Conservation (phyloP, 768 basidiomycete species). For the Leccinum variicolor region DNA sequence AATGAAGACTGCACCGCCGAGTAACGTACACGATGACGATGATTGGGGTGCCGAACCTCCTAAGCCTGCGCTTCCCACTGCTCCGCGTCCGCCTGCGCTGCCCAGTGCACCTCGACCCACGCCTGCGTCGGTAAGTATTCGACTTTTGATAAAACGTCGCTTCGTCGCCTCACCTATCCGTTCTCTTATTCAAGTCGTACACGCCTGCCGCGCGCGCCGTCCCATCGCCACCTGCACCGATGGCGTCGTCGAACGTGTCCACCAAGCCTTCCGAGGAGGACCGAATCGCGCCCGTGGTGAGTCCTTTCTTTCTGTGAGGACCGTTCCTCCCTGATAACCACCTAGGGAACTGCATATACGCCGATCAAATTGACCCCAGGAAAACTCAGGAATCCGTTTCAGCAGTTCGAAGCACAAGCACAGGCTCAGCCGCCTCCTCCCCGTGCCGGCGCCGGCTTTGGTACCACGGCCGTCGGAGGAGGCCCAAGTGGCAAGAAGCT, state of each 20-base stretch:
- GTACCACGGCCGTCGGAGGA: slow-evolving; percentile 24
- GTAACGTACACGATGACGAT: slow-evolving; percentile 48
- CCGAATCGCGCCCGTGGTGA: slow-evolving; percentile 72
- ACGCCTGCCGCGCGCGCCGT: slow-evolving; percentile 25
- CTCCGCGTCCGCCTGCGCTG: slow-evolving; percentile 47
- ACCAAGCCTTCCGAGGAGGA: slow-evolving; percentile 77
- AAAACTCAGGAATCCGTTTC: slow-evolving; percentile 84
- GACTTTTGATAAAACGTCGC: not conserved
- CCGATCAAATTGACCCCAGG: slow-evolving; percentile 87
- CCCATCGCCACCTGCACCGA: slow-evolving; percentile 34
- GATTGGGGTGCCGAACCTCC: slow-evolving; percentile 58
- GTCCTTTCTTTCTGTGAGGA: slow-evolving; percentile 3
- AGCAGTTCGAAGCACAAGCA: slow-evolving; percentile 53
- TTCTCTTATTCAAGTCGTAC: slow-evolving; percentile 16
- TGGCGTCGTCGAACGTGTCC: slow-evolving; percentile 46
- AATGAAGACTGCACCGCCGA: slow-evolving; percentile 35
- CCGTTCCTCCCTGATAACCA: not conserved
- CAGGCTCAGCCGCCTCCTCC: slow-evolving; percentile 27
- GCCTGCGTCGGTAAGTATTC: slow-evolving; percentile 33
- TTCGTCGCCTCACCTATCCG: not conserved
- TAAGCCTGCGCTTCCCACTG: slow-evolving; percentile 40
- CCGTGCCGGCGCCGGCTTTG: slow-evolving; percentile 12
- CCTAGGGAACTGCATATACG: slow-evolving; percentile 77
- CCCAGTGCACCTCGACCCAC: slow-evolving; percentile 42
- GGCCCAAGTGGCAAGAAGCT: slow-evolving; percentile 59